These are phyloP conservation scores for Begonia loranthoides DNA, from an alignment of 306 rosid species.

Conservation along the genomic window DNA sequence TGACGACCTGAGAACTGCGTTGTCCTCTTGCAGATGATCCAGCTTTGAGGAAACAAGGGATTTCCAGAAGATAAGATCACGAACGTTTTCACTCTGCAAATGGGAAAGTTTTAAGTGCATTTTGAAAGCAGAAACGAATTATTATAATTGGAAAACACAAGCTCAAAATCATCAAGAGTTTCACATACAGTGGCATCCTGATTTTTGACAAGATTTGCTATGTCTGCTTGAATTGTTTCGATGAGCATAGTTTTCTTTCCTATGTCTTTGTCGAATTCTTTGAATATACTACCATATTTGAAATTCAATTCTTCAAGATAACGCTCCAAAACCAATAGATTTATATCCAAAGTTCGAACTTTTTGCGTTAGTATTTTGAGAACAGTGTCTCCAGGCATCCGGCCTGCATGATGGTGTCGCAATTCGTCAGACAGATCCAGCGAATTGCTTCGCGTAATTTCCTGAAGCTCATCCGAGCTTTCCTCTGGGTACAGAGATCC, in stretches of 20 bases:
- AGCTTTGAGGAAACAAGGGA: conserved; percentile 50
- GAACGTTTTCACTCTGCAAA: conserved; percentile 49
- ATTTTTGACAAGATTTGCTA: conserved; percentile 34
- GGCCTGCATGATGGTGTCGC: conserved; percentile 66
- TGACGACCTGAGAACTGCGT: conserved; percentile 64
- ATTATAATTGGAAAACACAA: conserved; percentile 12
- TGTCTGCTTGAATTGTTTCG: conserved; percentile 50
- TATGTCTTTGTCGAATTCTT: conserved; percentile 50
- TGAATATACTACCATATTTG: conserved; percentile 61
- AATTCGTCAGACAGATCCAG: conserved; percentile 59
- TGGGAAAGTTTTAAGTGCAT: neutral
- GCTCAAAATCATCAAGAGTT: too few species aligned
- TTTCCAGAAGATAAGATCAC: conserved; percentile 62
- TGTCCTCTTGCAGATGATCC: conserved; percentile 45
- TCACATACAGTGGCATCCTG: conserved; percentile 54
- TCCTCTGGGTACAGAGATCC: conserved; percentile 17
- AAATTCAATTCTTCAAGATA: conserved; percentile 68
- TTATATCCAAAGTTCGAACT: conserved; percentile 68
- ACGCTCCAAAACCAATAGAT: conserved; percentile 69
- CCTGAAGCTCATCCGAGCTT: conserved; percentile 26
- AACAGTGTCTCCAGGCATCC: conserved; percentile 98
- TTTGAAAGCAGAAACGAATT: neutral
- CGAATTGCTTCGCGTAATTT: conserved; percentile 15
- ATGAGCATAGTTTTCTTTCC: conserved; percentile 37
- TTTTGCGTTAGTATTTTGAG: conserved; percentile 91